Evolutionary conservation across 2,329 filamentous ascomycete species (phyloP).

Genomic region (Arthrobotrys megalospora): DNA sequence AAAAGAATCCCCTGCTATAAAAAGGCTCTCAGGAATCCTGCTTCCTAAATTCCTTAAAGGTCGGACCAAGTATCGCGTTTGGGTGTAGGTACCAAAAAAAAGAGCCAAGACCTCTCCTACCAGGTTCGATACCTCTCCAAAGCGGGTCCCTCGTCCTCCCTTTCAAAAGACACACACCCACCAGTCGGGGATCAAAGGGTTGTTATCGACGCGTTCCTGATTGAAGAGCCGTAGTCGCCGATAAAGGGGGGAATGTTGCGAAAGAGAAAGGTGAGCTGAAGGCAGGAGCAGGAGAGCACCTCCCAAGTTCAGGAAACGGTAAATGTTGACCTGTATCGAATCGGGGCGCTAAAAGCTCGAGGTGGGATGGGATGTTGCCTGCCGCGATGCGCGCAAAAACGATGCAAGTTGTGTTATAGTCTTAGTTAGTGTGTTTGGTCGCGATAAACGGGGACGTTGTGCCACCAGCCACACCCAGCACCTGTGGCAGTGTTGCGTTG

Average conservation of each 20-base stretch:
- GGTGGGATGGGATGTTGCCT: conserved; percentile 51
- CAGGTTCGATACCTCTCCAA: conserved; percentile 10
- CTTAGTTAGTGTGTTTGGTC: conserved; percentile 33
- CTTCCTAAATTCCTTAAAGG: too few species aligned
- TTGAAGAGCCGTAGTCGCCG: conserved; percentile 24
- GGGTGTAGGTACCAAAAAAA: conserved; percentile 7
- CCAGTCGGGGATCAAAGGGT: conserved; percentile 14
- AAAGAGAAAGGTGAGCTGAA: not conserved
- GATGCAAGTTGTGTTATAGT: conserved; percentile 31
- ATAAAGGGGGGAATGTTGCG: conserved; percentile 1
- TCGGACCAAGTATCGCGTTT: conserved; percentile 3
- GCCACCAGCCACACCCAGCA: conserved; percentile 23
- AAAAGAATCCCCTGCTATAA: too few species aligned
- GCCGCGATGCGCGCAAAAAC: conserved; percentile 60
- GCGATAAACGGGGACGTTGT: conserved; percentile 46
- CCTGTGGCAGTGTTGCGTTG: conserved; percentile 14
- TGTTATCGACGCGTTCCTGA: conserved; percentile 43
- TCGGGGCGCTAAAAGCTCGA: conserved; percentile 28
- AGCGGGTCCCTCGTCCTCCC: not conserved
- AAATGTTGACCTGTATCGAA: conserved; percentile 17
- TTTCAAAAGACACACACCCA: conserved; percentile 13
- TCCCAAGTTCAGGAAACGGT: not conserved
- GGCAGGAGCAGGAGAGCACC: not conserved
- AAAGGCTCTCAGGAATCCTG: too few species aligned
- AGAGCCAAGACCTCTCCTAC: conserved; percentile 28